Base-by-base conservation (phyloP, 2,329 filamentous ascomycete genomes). In the Nannizziopsis arthrosporioides region DNA sequence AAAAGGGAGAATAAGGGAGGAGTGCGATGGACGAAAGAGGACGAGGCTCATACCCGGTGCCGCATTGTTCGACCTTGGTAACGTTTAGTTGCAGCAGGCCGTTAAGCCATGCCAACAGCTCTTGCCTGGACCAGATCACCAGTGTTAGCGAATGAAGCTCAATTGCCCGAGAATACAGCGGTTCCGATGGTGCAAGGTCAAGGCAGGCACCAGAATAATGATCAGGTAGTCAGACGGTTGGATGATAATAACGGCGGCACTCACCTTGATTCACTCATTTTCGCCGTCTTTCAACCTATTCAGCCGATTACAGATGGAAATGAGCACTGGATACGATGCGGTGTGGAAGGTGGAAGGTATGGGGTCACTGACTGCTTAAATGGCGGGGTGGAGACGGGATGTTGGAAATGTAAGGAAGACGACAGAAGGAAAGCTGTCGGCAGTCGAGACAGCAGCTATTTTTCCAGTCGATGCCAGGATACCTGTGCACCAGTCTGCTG, bases 41-140 rank as follows among this genome's bases (percentile, higher is more conserved):
- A 52, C 35, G 45, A 55, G 57, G 54, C 58, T 57, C 75, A 60
- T 81, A 96, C 90, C 90, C 92, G 63, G 90, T 96, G 67, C 92
- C 92, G 68, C 90, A 96, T 77, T 98, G 92, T 74, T 98, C 92
- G 66, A 98, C 87, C 72, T 95, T 96, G 61, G 85, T 96, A 61
- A 98, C 81, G 73, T 96, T 98, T 63, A 98, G 83, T 73, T 95
- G 88, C 44, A 98, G 81, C 54, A 98, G 84, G 76, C 85, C 90
- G 76, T 98, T 98, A 57, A 96, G 75, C 92, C 92, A 98, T 72
- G 82, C 78, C 59, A 98, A 76, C 59, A 98, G 80, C 74, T 98
- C 92, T 73, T 98, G 92, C 75, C 92, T 96, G 61, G 55, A 30
- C 8, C 19, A 34, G 22, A 7, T 27, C 7, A 27, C 22, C n/a